These are phyloP conservation scores for Eucalyptus tenuipes DNA, from an alignment of 345 rosid genomes.

Conservation along the genomic window DNA sequence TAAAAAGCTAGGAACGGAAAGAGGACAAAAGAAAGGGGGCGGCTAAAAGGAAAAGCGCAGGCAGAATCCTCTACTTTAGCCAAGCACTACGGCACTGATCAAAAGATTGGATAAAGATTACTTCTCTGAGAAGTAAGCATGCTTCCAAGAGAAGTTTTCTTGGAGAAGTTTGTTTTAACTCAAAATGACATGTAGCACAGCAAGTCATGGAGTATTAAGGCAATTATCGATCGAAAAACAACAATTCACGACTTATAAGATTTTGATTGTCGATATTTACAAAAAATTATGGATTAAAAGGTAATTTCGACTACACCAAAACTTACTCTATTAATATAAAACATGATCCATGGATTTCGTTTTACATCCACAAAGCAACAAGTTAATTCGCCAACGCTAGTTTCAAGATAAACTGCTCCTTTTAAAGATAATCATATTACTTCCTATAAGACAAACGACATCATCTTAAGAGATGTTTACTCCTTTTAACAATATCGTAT, in stretches of 20 bases:
- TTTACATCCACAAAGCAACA: background rate
- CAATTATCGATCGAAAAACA: background rate
- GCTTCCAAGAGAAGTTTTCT: background rate
- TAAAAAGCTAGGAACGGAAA: background rate
- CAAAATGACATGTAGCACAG: background rate
- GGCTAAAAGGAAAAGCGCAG: background rate
- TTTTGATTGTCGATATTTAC: background rate
- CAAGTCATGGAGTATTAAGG: background rate
- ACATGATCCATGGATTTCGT: background rate
- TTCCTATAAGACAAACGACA: background rate
- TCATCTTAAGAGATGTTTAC: background rate
- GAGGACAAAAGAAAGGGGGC: background rate
- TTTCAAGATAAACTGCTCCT: background rate
- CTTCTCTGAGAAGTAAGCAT: background rate
- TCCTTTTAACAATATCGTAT: background rate
- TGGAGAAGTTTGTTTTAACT: background rate
- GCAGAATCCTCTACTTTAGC: background rate
- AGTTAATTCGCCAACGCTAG: background rate
- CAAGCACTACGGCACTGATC: background rate
- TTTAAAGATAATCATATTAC: background rate
- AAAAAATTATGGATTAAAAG: background rate
- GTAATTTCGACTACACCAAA: rapidly evolving
- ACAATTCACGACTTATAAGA: rapidly evolving
- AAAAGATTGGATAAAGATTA: background rate
- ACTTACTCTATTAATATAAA: background rate